These are phyloP conservation scores for Mycena vulgaris DNA, from an alignment of 768 basidiomycete species.

Conservation along the genomic window DNA sequence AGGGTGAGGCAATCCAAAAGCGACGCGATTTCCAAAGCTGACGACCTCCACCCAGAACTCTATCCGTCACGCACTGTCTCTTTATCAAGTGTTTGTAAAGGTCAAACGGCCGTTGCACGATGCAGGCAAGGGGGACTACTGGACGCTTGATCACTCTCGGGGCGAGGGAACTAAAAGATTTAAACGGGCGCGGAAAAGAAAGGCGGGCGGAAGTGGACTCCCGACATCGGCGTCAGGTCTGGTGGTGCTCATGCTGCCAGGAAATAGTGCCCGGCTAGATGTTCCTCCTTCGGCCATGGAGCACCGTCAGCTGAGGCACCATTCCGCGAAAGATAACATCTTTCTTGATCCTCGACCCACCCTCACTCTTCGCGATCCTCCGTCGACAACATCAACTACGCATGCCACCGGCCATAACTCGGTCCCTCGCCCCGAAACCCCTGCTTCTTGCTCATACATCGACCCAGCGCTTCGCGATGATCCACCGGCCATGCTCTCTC, in stretches of 20 bases:
- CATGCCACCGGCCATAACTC: too few relatives aligned
- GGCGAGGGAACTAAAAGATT: not conserved
- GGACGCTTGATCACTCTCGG: not conserved
- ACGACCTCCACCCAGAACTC: constrained; percentile 3
- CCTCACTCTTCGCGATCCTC: too few relatives aligned
- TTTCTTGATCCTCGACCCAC: not conserved
- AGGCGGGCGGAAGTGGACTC: not conserved
- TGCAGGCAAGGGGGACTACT: constrained; percentile 3
- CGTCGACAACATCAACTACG: too few relatives aligned
- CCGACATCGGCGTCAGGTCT: not conserved
- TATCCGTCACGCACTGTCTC: constrained; percentile 28
- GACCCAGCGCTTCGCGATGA: not conserved
- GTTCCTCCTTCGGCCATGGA: not conserved
- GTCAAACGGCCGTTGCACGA: not conserved
- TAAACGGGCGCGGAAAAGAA: constrained; percentile 6
- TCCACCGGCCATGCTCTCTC: not conserved
- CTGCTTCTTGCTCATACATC: too few relatives aligned
- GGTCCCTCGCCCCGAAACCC: too few relatives aligned
- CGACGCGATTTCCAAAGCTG: not conserved
- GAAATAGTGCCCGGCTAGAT: not conserved
- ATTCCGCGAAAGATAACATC: not conserved
- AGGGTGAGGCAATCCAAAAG: constrained; percentile 58
- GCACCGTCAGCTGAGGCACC: not conserved
- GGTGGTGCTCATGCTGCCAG: not conserved
- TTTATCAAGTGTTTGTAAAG: constrained; percentile 5